Conservation (phyloP, 371 early-diverging fungal species). For the Mortierella sp. region DNA sequence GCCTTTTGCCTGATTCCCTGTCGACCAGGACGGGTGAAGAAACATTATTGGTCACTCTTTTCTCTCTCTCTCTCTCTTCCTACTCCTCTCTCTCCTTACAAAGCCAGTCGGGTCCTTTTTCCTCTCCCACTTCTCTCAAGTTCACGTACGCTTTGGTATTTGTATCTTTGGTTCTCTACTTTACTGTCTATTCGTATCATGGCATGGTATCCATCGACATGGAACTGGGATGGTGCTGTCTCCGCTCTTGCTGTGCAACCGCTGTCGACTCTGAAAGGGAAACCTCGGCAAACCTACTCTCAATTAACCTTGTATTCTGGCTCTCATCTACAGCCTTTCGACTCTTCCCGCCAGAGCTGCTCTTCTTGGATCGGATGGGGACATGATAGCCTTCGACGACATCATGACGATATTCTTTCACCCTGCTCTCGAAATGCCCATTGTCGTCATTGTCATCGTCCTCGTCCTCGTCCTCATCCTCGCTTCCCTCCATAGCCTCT, state of each 20-base stretch:
- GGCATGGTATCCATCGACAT: constrained; percentile 33
- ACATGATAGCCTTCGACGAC: constrained; percentile 42
- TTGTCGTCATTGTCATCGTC: constrained; percentile 11
- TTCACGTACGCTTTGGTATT: neutral
- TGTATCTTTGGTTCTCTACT: no score
- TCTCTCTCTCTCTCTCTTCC: neutral
- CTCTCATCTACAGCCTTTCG: neutral
- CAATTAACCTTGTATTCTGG: constrained; percentile 13
- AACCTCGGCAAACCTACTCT: constrained; percentile 16
- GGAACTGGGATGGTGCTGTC: constrained; percentile 11
- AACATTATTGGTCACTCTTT: no score
- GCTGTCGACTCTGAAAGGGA: constrained; percentile 16
- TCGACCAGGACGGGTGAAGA: no score
- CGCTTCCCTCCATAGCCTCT: constrained; percentile 12
- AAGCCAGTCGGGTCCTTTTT: neutral
- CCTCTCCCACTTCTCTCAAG: neutral
- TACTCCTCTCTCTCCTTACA: neutral
- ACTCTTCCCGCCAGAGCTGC: no score
- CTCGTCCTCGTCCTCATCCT: constrained; percentile 9
- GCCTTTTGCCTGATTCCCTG: no score
- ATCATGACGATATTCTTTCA: constrained; percentile 14
- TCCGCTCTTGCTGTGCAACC: no score
- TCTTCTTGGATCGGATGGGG: constrained; percentile 10
- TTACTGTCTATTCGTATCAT: no score
- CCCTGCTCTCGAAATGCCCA: constrained; percentile 1